These are phyloP conservation scores for Claviceps maximensis DNA, from an alignment of 2,329 filamentous ascomycete species.

Conservation along the genomic window DNA sequence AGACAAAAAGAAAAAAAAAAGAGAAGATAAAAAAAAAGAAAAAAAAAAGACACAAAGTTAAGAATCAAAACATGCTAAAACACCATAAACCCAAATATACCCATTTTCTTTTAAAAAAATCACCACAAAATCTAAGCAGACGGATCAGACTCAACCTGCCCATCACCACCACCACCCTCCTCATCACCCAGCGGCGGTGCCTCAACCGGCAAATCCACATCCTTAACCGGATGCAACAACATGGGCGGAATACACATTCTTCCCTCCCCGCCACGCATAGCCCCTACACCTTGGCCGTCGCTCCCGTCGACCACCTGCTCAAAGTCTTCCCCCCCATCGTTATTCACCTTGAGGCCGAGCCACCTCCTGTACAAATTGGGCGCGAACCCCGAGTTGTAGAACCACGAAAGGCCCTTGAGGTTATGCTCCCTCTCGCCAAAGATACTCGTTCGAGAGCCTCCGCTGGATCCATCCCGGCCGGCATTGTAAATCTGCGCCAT, in stretches of 20 bases:
- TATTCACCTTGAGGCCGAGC: constrained; percentile 70
- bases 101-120: no score
- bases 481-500: constrained; percentile 71
- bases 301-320: constrained; percentile 46
- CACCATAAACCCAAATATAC: no score
- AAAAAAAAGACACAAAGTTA: no score
- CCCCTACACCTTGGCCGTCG: constrained; percentile 31
- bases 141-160: constrained; percentile 31
- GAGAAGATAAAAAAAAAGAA: constrained; percentile 9
- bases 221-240: constrained; percentile 80
- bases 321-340: constrained; percentile 64
- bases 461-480: constrained; percentile 59
- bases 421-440: constrained; percentile 85
- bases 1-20: neutral
- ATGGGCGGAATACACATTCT: constrained; percentile 87
- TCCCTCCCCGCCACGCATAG: constrained; percentile 57
- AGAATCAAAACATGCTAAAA: no score
- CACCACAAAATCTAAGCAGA: constrained; percentile 15
- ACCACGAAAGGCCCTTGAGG: constrained; percentile 77
- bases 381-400: constrained; percentile 76
- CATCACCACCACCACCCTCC: neutral
- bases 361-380: constrained; percentile 72
- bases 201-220: constrained; percentile 52
- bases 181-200: constrained; percentile 36
- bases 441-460: constrained; percentile 58